These are phyloP conservation scores for Favolaschia claudopus DNA, from an alignment of 768 basidiomycete species.

Conservation along the genomic window DNA sequence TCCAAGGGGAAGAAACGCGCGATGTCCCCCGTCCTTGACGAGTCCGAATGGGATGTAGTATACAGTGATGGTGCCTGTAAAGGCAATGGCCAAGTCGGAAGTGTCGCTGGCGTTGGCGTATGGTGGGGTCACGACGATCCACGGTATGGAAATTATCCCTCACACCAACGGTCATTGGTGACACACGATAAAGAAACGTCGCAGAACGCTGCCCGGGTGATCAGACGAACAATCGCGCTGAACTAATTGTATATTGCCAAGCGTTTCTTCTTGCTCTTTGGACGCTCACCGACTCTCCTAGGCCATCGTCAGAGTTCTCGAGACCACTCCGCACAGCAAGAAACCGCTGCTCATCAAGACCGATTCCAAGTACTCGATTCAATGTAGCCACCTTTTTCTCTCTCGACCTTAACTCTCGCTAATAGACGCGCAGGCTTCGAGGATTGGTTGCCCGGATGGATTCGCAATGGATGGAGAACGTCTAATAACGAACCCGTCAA, in stretches of 20 bases:
- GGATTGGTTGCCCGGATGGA: conserved; percentile 77
- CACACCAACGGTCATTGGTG: not conserved
- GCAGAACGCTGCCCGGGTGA: conserved; percentile 83
- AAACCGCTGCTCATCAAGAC: conserved; percentile 77
- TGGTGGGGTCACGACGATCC: conserved; percentile 83
- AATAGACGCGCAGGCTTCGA: conserved; percentile 61
- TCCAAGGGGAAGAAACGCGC: conserved; percentile 44
- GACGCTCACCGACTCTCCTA: conserved; percentile 38
- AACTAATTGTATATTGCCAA: conserved; percentile 70
- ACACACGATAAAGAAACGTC: conserved; percentile 65
- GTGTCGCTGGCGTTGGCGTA: conserved; percentile 85
- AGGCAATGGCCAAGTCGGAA: conserved; percentile 74
- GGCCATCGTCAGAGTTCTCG: conserved; percentile 87
- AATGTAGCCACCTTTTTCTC: conserved; percentile 56
- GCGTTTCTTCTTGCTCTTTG: not conserved
- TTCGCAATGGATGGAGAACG: conserved; percentile 55
- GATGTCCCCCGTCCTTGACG: conserved; percentile 37
- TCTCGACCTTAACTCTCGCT: not conserved
- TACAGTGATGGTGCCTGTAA: conserved; percentile 91
- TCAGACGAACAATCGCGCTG: conserved; percentile 90
- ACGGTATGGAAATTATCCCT: conserved; percentile 47
- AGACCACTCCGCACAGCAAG: conserved; percentile 66
- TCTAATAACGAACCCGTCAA: conserved; percentile 65
- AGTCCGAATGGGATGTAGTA: conserved; percentile 57
- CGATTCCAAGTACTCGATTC: conserved; percentile 86